These are phyloP conservation scores for Penicillium sp. DNA, from an alignment of 2,329 filamentous ascomycete species.

Conservation along the genomic window DNA sequence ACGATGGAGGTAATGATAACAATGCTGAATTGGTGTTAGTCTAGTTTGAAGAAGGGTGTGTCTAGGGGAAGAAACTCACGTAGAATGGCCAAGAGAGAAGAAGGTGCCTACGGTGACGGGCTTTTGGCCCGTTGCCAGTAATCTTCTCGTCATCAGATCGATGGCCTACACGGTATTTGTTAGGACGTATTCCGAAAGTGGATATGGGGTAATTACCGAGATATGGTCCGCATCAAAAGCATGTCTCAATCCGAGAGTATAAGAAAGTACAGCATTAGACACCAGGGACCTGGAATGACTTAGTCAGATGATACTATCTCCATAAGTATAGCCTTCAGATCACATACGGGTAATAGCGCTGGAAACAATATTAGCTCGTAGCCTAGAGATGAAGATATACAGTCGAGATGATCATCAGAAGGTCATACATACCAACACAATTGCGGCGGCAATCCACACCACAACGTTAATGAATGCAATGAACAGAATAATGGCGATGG, in stretches of 20 bases:
- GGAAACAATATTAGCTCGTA: no score
- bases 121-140: constrained; percentile 73
- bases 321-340: no score
- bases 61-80: constrained; percentile 43
- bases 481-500: constrained; percentile 49
- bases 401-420: no score
- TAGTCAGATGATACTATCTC: constrained; percentile 35
- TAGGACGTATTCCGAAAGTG: background rate
- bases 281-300: constrained; percentile 50
- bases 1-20: constrained; percentile 84
- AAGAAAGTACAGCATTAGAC: constrained; percentile 73
- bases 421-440: constrained; percentile 46
- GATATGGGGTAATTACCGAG: constrained; percentile 40
- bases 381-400: no score
- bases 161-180: constrained; percentile 57
- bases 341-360: no score
- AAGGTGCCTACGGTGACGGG: constrained; percentile 90
- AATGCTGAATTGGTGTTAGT: constrained; percentile 43
- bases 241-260: constrained; percentile 80
- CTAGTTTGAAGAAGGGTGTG: background rate
- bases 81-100: constrained; percentile 88
- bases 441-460: constrained; percentile 51
- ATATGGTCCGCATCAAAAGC: constrained; percentile 94
- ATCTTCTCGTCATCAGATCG: constrained; percentile 83
- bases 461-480: constrained; percentile 48